Conservation (phyloP, 129 eudicot species). For the Ambrosia trifida region DNA sequence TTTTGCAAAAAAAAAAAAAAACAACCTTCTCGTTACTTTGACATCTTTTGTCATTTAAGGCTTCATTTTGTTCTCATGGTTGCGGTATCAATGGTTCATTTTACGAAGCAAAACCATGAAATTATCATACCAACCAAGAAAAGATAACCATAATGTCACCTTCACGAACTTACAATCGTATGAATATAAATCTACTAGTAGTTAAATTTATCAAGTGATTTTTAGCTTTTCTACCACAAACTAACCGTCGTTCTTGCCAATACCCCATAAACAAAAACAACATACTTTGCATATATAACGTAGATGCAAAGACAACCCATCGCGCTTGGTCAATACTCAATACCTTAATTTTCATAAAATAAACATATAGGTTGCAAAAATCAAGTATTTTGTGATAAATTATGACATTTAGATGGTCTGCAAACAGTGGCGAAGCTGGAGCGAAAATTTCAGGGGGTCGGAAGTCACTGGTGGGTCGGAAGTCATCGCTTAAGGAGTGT, state of each 20-base stretch:
- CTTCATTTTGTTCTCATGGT: not conserved
- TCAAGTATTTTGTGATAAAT: not conserved
- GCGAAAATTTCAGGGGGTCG: no score
- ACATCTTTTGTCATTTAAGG: not conserved
- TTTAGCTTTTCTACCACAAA: not conserved
- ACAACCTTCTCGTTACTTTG: not conserved
- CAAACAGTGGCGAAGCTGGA: no score
- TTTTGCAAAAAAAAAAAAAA: not conserved
- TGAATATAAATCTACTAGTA: not conserved
- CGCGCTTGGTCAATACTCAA: not conserved
- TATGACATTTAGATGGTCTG: not conserved
- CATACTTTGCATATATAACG: not conserved
- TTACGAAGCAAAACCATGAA: not conserved
- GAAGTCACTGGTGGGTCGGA: no score
- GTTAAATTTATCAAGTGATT: not conserved
- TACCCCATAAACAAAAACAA: constrained; percentile 6
- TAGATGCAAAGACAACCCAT: not conserved
- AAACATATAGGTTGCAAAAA: not conserved
- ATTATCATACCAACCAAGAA: not conserved
- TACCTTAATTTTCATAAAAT: not conserved
- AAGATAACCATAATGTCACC: not conserved
- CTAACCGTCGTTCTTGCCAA: not conserved
- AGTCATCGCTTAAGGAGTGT: no score
- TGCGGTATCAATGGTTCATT: not conserved
- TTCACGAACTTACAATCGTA: not conserved